These are phyloP conservation scores for Fusarium sp. DNA, from an alignment of 2,329 filamentous ascomycete species.

Conservation along the genomic window DNA sequence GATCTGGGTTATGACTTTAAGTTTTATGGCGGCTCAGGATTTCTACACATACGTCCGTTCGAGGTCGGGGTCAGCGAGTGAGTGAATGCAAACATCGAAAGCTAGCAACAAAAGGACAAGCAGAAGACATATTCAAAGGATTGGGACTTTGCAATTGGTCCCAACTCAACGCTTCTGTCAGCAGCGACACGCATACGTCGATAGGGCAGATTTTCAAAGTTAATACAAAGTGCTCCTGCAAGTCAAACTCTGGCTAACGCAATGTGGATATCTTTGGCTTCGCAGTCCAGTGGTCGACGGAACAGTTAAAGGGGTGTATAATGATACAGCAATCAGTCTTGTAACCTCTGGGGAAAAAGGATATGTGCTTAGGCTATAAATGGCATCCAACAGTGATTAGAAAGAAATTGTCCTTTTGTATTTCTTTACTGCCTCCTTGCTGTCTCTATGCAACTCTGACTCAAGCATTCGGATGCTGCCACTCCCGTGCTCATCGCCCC, in stretches of 20 bases:
- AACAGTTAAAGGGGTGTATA: fast-evolving
- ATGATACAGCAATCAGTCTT: neutral
- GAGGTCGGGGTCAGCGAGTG: neutral
- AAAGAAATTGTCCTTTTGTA: neutral
- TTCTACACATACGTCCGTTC: conserved; percentile 29
- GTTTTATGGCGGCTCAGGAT: conserved; percentile 49
- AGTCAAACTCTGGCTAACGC: no score
- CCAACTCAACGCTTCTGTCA: neutral
- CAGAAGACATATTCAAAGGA: neutral
- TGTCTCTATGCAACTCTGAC: neutral
- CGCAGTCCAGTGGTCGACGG: neutral
- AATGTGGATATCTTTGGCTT: neutral
- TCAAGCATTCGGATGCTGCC: neutral
- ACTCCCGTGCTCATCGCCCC: neutral
- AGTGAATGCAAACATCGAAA: neutral
- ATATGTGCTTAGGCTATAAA: neutral
- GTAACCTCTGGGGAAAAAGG: neutral
- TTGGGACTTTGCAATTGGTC: neutral
- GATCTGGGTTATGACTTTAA: conserved; percentile 45
- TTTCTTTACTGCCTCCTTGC: no score
- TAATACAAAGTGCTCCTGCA: fast-evolving
- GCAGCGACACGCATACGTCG: no score
- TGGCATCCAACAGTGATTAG: neutral
- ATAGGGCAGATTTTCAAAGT: neutral
- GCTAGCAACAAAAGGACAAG: neutral